phyloP scores from a whole-genome alignment of 352 stramenopile genomes.

The Bremia lactucae region DNA sequence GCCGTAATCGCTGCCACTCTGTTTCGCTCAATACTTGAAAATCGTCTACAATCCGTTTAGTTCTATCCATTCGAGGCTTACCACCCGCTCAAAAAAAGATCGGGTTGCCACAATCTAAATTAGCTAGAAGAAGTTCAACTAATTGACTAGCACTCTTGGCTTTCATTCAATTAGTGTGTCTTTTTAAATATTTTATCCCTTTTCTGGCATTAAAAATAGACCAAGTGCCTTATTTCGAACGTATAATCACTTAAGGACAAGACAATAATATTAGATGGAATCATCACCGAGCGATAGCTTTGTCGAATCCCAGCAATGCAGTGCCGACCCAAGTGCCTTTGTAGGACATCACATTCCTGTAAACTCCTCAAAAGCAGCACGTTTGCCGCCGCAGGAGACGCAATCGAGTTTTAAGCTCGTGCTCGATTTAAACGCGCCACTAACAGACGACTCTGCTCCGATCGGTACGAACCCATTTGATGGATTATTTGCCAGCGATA shows the following conservation, averaged over 20 bases:
- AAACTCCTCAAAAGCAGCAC: slow-evolving; percentile 4
- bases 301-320: slow-evolving; percentile 41
- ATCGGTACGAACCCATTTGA: slow-evolving; percentile 24
- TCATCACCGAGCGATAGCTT: slow-evolving; percentile 31
- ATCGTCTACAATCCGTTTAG: slow-evolving; percentile 9
- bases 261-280: slow-evolving; percentile 1
- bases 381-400: neutral
- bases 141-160: slow-evolving; percentile 8
- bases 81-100: too few species aligned
- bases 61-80: too few species aligned
- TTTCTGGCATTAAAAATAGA: slow-evolving; percentile 7
- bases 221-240: slow-evolving; percentile 6
- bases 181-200: neutral
- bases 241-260: neutral
- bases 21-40: slow-evolving; percentile 18
- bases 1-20: slow-evolving; percentile 22
- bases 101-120: neutral
- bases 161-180: neutral
- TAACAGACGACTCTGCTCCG: neutral
- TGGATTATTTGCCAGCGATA: slow-evolving; percentile 42
- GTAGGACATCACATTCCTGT: slow-evolving; percentile 21
- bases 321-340: slow-evolving; percentile 51
- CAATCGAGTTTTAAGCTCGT: slow-evolving; percentile 18
- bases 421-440: slow-evolving; percentile 22
- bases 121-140: slow-evolving; percentile 9